phyloP scores from a whole-genome alignment of 257 asterid species.

The Solanum megistacrolobum region DNA sequence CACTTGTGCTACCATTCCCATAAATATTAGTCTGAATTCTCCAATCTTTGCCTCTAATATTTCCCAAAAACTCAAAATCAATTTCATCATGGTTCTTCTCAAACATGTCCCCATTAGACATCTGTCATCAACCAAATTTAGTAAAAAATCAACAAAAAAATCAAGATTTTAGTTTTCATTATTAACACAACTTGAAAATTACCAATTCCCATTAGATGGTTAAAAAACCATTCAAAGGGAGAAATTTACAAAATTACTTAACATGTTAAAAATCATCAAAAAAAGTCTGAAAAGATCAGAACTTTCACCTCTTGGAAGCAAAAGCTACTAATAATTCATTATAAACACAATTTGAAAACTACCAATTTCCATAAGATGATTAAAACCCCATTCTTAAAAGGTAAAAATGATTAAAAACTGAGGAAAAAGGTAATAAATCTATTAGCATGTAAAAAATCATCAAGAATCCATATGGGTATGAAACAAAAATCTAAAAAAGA shows the following conservation, averaged over 20 bases:
- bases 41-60: conserved; percentile 76
- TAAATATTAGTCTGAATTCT: conserved; percentile 79
- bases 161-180: background rate
- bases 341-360: background rate
- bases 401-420: background rate
- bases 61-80: conserved; percentile 88
- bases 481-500: background rate
- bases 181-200: background rate
- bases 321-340: background rate
- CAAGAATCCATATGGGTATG: background rate
- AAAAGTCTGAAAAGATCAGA: background rate
- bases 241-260: background rate
- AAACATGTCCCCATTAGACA: conserved; percentile 68
- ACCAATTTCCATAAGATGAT: background rate
- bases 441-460: background rate
- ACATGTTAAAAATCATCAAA: background rate
- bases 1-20: conserved; percentile 77
- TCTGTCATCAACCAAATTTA: conserved; percentile 21
- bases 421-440: background rate
- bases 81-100: conserved; percentile 85
- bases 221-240: background rate
- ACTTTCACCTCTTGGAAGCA: background rate
- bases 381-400: background rate
- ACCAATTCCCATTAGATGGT: background rate
- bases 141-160: background rate